Base-by-base conservation (phyloP, 192 early-diverging fungal genomes). In the Coemansia sp. region DNA sequence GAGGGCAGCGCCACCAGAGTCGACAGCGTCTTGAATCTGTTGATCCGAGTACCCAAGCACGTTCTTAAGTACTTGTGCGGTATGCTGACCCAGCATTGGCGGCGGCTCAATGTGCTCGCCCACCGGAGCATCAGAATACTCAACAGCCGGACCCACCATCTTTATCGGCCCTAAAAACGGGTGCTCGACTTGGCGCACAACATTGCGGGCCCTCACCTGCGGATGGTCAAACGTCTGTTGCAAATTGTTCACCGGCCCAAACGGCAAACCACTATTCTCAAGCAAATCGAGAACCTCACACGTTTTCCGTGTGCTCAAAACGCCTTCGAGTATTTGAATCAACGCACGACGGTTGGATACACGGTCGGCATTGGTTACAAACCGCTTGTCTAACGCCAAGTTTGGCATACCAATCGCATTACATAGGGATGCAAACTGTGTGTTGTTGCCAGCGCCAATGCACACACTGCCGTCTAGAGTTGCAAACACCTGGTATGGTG, bases 401-500 rank as follows among this genome's bases (percentile, higher is more conserved):
- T 85, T 55, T 0, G 66, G 66, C 6, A 72, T 61, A 6, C 74
- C 82, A 6, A 96, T 69, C 2, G 61, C 66, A 0, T 68, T 41
- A 64, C 88, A 90, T 5, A 97, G 78, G 23, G 75, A 87, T 35
- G 53, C 63, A 69, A 93, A 97, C 61, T 97, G 95, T 0, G 68
- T 64, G 75, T 97, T 90, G 76, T 95, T 97, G 1, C 94, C 95
- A 1, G 92, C 90, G 3, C 96, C 96, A 57, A 98, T 84, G 73
- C 95, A 90, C 37, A 98, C 84, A 69, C 83, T 81, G 4, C 88
- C 89, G 71, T 96, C 90, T 13, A 59, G 78, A 9, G 91, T 95
- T 0, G 83, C 84, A 62, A 96, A 88, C 14, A 87, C 88, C 64
- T 94, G 89, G 75, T 98, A 98, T 11, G 96, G 96, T 10, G 94